Evolutionary conservation across 306 rosid genomes (phyloP).

Genomic region (Vigna angularis): DNA sequence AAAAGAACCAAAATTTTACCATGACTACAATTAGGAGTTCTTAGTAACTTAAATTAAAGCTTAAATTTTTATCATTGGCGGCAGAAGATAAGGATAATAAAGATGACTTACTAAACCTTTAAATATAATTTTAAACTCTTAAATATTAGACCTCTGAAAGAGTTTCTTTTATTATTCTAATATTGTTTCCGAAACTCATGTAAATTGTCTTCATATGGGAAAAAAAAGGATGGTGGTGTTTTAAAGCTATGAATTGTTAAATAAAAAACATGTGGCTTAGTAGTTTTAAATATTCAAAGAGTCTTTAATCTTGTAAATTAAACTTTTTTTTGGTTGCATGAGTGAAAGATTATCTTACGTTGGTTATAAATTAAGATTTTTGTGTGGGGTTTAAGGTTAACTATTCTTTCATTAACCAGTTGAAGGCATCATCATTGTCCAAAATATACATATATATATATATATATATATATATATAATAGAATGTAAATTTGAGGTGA

Average conservation of each 20-base stretch:
- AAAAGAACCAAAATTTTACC: no score
- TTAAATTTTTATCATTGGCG: no score
- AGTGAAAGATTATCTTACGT: background rate
- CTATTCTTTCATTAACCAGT: background rate
- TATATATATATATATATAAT: background rate
- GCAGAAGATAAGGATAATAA: background rate
- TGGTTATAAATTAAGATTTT: background rate
- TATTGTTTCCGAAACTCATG: background rate
- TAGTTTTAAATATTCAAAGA: background rate
- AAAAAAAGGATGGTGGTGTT: background rate
- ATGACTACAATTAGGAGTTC: no score
- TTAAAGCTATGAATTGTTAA: background rate
- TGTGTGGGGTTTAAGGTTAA: background rate
- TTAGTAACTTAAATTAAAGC: no score
- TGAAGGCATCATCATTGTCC: background rate
- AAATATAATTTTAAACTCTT: background rate
- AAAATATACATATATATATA: background rate
- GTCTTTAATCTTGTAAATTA: background rate
- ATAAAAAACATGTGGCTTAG: background rate
- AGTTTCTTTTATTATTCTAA: background rate
- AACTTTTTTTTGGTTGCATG: background rate
- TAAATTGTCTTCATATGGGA: background rate
- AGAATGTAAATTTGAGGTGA: constrained; percentile 2
- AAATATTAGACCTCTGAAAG: background rate
- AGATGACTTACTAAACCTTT: background rate